Evolutionary conservation across 192 early-diverging fungal species (phyloP).

Genomic region (Backusella parvicylindrica): DNA sequence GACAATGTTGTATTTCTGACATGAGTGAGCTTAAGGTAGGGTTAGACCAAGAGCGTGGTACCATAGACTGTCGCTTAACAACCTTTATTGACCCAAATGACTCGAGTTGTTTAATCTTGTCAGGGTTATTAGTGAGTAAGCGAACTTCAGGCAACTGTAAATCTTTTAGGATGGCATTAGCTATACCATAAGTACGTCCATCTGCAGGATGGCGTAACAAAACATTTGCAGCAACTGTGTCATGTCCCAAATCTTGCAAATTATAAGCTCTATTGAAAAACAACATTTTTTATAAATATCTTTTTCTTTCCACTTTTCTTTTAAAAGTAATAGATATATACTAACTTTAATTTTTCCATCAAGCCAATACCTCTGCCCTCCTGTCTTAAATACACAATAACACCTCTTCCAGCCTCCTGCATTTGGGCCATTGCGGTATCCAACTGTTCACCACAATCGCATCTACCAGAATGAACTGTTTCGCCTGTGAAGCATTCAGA

Average conservation of each 20-base stretch:
- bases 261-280: conserved; percentile 92
- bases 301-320: neutral
- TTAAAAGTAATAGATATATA: neutral
- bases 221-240: conserved; percentile 91
- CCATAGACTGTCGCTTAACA: conserved; percentile 83
- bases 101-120: conserved; percentile 84
- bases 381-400: conserved; percentile 93
- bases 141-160: conserved; percentile 66
- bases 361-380: conserved; percentile 96
- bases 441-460: conserved; percentile 95
- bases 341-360: conserved; percentile 84
- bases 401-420: conserved; percentile 79
- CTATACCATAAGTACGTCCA: conserved; percentile 90
- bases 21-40: conserved; percentile 1
- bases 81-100: conserved; percentile 67
- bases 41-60: conserved; percentile 81
- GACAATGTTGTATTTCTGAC: neutral
- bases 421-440: conserved; percentile 90
- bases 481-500: conserved; percentile 98
- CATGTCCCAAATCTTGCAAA: conserved; percentile 91
- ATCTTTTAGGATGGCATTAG: conserved; percentile 84
- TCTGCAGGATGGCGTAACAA: conserved; percentile 89
- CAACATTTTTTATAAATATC: neutral
- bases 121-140: conserved; percentile 93
- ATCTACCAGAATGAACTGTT: conserved; percentile 83